Conservation (phyloP, 2,329 filamentous ascomycete species). For the Thermothelomyces thermophilus region DNA sequence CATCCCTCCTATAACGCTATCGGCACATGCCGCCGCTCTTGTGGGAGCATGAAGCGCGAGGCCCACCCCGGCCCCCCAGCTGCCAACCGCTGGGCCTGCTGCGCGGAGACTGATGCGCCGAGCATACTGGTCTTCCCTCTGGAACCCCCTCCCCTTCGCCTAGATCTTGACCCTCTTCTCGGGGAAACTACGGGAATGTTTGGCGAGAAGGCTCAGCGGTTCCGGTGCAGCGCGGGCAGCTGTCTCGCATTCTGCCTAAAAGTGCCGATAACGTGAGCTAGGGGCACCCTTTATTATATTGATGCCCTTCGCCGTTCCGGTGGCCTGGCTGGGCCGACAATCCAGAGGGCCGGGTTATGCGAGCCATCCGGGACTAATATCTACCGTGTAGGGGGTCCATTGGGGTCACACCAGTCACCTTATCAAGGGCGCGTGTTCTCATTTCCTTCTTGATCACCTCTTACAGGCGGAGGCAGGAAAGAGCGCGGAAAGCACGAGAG, state of each 20-base stretch:
- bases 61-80: slow-evolving; percentile 3
- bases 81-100: slow-evolving; percentile 10
- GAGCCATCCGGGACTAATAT: slow-evolving; percentile 1
- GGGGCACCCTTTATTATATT: slow-evolving; percentile 25
- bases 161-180: slow-evolving; percentile 6
- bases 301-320: slow-evolving; percentile 21
- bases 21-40: neutral
- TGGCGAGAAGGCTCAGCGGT: slow-evolving; percentile 20
- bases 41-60: slow-evolving; percentile 7
- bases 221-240: slow-evolving; percentile 13
- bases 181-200: slow-evolving; percentile 14
- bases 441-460: neutral
- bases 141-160: neutral
- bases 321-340: slow-evolving; percentile 18
- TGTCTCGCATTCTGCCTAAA: slow-evolving; percentile 25
- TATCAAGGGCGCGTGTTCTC: slow-evolving; percentile 16
- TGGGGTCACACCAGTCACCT: slow-evolving; percentile 1
- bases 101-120: slow-evolving; percentile 24
- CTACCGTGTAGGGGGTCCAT: neutral
- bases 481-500: neutral
- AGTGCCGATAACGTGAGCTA: slow-evolving; percentile 8
- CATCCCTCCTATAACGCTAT: neutral
- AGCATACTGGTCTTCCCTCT: neutral
- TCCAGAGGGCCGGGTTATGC: slow-evolving; percentile 10
- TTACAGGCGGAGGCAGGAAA: neutral